Conservation (phyloP, 495 filamentous ascomycete genomes). For the Bathelium albidoporum region DNA sequence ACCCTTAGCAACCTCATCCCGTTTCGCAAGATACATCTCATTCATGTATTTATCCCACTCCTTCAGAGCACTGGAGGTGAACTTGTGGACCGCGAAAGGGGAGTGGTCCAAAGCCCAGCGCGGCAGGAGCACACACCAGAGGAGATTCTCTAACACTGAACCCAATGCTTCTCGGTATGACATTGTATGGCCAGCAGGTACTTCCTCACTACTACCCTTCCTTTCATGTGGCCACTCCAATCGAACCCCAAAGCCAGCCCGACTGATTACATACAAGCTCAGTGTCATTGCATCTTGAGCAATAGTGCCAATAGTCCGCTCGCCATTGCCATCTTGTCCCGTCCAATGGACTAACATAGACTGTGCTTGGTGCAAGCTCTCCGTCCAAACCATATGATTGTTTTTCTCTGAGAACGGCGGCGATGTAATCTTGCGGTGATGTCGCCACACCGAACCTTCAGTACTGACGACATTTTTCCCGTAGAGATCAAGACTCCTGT, state of each 20-base stretch:
- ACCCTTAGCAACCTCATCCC: constrained; percentile 38
- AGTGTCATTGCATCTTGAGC: constrained; percentile 52
- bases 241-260: constrained; percentile 50
- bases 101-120: constrained; percentile 36
- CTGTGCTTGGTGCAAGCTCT: constrained; percentile 47
- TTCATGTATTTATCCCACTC: constrained; percentile 58
- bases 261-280: constrained; percentile 57
- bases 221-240: constrained; percentile 23
- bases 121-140: constrained; percentile 44
- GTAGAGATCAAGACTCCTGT: constrained; percentile 48
- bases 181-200: constrained; percentile 46
- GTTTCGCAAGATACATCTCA: constrained; percentile 45
- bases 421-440: constrained; percentile 57
- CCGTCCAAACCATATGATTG: constrained; percentile 52
- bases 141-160: constrained; percentile 41
- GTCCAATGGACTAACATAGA: constrained; percentile 47
- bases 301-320: constrained; percentile 39
- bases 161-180: constrained; percentile 48
- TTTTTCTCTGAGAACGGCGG: constrained; percentile 65
- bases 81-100: constrained; percentile 41
- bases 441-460: constrained; percentile 53
- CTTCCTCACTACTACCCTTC: constrained; percentile 33
- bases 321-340: constrained; percentile 23
- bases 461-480: constrained; percentile 55
- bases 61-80: constrained; percentile 38